Base-by-base conservation (phyloP, 257 asterid species). In the Penstemon newberryi region DNA sequence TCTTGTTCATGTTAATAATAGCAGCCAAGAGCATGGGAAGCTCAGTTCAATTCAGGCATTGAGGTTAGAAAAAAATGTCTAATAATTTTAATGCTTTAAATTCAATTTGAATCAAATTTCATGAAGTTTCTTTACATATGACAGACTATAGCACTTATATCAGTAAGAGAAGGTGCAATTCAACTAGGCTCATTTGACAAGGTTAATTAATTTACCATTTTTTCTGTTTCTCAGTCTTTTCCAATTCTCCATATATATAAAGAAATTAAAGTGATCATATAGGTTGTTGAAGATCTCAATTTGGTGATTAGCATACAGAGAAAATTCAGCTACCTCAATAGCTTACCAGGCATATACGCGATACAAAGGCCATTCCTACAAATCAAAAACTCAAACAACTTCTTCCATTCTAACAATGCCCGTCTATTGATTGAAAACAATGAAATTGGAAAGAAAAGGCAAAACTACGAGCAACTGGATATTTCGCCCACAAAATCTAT, bases 21-120 rank as follows among this genome's bases (percentile, higher is more conserved):
- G 97, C 91, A 87, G 70, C 96, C 97, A 59, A 87, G 85, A 79
- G 89, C 89, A 74, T 87, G 96, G 97, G 97, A 88, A 56, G 82
- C 82, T 75, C 97, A 87, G 74, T 90, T 90, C 73, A 81, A 76
- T 71, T 86, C 97, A 62, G 97, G 97, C 79, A 87, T 90, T 75
- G 91, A 90, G 95, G 96, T 85, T 15, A 66, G 56, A 59, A 53
- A 63, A 59, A 53, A 63, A 50, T 19, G 6, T 7, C 6, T 49
- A 5, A 42, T 19, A 65, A 8, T 3, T 3, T 18, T 5, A 51
- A n/a, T 56, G 61, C 13, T 51, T 58, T 60, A 3, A 25, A 25
- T 65, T 56, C n/a, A 47, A 47, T 65, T 56, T 7, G 19, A 37
- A 47, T 72, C 72, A 69, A 50, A 33, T 75, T 52, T 78, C 9